Evolutionary conservation across 371 early-diverging fungal genomes (phyloP), one percentile per base, ranked within the genome.

Genomic region (Nosema granulosis): DNA sequence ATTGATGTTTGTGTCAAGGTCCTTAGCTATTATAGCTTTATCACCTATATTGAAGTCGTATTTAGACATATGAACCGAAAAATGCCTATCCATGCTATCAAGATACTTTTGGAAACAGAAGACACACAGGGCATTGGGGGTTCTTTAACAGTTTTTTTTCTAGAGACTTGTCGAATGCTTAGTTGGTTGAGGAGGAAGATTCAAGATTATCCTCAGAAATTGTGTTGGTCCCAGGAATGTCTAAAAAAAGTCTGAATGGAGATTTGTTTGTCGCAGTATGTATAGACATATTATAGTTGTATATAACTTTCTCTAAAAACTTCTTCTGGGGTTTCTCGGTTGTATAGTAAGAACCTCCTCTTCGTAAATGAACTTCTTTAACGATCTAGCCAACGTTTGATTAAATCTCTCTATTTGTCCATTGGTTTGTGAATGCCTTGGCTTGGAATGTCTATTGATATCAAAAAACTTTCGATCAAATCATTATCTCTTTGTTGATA

Each of bases 181-280:
- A 56, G n/a, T n/a, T n/a, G n/a, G n/a, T n/a, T n/a, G n/a, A n/a
- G n/a, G n/a, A n/a, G n/a, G n/a, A n/a, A n/a, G n/a, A n/a, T n/a
- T n/a, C n/a, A n/a, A n/a, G n/a, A n/a, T n/a, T n/a, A n/a, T n/a
- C n/a, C n/a, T n/a, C n/a, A n/a, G n/a, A n/a, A n/a, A n/a, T n/a
- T n/a, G 57, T 56, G 24, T 56, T 56, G 24, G 9, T 20, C 24
- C 57, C 57, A 9, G 9, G 9, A 20, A 18, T 22, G 9, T 26
- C 57, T 20, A 13, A 56, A 56, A 56, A 56, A 20, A 56, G 24
- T 11, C 4, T 22, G 24, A 56, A 56, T 56, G 24, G 24, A 11
- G 57, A 56, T n/a, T 56, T 56, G 18, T 56, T 56, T 11, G 57
- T 56, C 26, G 57, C 4, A 56, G 57, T 20, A 56, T 56, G 57